Evolutionary conservation across 2,329 filamentous ascomycete genomes (phyloP).

Genomic region (Beauveria sp.): DNA sequence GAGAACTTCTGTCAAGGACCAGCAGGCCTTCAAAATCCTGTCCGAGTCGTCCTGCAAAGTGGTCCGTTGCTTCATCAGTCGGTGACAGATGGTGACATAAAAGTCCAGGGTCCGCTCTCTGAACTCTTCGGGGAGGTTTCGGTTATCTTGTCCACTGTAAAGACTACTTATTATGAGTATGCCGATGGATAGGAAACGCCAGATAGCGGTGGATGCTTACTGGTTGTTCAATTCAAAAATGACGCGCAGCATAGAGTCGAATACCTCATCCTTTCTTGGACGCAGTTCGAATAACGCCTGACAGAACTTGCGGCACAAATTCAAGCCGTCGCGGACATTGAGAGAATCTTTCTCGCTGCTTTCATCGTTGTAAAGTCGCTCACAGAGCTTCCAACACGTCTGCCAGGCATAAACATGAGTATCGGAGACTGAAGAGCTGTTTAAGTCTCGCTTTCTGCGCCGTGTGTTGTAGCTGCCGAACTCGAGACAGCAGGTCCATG

Average conservation of each 20-base stretch:
- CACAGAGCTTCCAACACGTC: slow-evolving; percentile 87
- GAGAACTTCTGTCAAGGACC: slow-evolving; percentile 85
- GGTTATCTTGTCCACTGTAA: slow-evolving; percentile 79
- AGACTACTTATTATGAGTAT: slow-evolving; percentile 39
- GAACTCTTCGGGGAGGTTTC: slow-evolving; percentile 76
- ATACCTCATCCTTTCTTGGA: slow-evolving; percentile 65
- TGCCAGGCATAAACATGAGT: slow-evolving; percentile 86
- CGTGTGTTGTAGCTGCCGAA: slow-evolving; percentile 10
- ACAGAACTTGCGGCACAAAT: slow-evolving; percentile 86
- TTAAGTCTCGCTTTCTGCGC: slow-evolving; percentile 2
- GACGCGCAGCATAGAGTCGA: slow-evolving; percentile 81
- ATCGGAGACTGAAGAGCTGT: slow-evolving; percentile 40
- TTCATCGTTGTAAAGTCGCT: slow-evolving; percentile 75
- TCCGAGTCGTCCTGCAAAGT: slow-evolving; percentile 76
- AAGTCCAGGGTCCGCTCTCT: slow-evolving; percentile 87
- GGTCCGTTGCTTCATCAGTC: slow-evolving; percentile 88
- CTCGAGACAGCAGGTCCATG: slow-evolving; percentile 8
- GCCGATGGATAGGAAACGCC: not conserved
- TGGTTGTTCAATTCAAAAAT: slow-evolving; percentile 96
- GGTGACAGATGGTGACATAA: slow-evolving; percentile 87
- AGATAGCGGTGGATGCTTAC: slow-evolving; percentile 29
- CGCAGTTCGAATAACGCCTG: slow-evolving; percentile 85
- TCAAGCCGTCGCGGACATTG: slow-evolving; percentile 67
- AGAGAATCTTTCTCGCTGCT: slow-evolving; percentile 61
- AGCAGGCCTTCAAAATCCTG: slow-evolving; percentile 75